Conservation (phyloP, 306 rosid genomes). For the Macrotyloma uniflorum region DNA sequence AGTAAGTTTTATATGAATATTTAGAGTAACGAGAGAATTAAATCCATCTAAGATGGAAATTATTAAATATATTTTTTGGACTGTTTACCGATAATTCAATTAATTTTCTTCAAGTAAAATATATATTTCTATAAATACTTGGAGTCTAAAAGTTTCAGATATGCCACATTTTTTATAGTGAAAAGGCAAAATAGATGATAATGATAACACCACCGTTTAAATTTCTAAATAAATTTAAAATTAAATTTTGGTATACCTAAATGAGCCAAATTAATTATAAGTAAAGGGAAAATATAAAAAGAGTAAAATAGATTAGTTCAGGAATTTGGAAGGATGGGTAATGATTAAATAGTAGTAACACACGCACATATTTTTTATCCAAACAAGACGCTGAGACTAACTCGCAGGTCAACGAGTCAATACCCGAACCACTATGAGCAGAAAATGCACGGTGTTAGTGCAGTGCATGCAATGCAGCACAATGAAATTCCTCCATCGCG, state of each 20-base stretch:
- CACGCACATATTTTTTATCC: background rate
- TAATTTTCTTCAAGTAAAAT: too few relatives aligned
- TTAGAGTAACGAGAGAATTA: too few relatives aligned
- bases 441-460: background rate
- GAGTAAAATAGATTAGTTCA: conserved; percentile 19
- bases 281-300: background rate
- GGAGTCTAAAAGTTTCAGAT: background rate
- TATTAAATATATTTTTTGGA: background rate
- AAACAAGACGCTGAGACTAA: conserved; percentile 34
- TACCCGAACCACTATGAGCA: conserved; percentile 85
- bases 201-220: too few relatives aligned
- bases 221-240: too few relatives aligned
- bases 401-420: conserved; percentile 81
- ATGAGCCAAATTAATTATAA: too few relatives aligned
- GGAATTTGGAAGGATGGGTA: conserved; percentile 7
- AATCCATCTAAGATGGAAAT: too few relatives aligned
- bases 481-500: conserved; percentile 40
- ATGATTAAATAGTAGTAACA: background rate
- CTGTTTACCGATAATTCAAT: background rate
- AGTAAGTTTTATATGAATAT: background rate
- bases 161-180: too few relatives aligned
- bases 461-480: background rate
- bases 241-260: too few relatives aligned
- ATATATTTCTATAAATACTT: too few relatives aligned
- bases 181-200: too few relatives aligned